These are phyloP conservation scores for Vigna radiata DNA, from an alignment of 306 rosid genomes.

Conservation along the genomic window DNA sequence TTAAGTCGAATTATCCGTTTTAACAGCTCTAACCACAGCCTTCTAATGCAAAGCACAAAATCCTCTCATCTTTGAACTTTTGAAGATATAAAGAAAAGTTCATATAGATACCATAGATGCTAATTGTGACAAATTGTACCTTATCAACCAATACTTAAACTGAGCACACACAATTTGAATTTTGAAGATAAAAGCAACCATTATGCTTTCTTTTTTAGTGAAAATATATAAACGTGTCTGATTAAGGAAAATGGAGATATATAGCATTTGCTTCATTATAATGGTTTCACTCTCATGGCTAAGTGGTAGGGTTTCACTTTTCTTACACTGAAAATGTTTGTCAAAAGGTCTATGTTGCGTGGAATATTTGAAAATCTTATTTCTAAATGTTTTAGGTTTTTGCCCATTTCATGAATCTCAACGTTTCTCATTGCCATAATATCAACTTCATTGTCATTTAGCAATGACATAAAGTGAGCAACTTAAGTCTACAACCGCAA, in stretches of 20 bases:
- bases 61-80: no score
- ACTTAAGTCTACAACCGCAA: background rate
- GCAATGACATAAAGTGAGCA: background rate
- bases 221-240: background rate
- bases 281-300: constrained; percentile 10
- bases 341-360: constrained; percentile 27
- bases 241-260: background rate
- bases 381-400: background rate
- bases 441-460: background rate
- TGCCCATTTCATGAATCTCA: background rate
- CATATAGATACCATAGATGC: background rate
- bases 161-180: background rate
- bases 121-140: background rate
- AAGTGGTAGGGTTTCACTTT: background rate
- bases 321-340: constrained; percentile 3
- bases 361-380: constrained; percentile 2
- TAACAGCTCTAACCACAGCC: no score
- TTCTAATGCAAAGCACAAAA: no score
- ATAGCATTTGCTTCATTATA: constrained; percentile 8
- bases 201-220: background rate
- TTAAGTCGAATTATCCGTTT: no score
- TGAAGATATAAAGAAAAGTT: no score
- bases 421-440: background rate
- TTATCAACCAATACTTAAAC: background rate
- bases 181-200: constrained; percentile 15